Evolutionary conservation across 768 basidiomycete genomes (phyloP), one percentile per base, ranked within the genome.

Genomic region (Boletus insuetus): DNA sequence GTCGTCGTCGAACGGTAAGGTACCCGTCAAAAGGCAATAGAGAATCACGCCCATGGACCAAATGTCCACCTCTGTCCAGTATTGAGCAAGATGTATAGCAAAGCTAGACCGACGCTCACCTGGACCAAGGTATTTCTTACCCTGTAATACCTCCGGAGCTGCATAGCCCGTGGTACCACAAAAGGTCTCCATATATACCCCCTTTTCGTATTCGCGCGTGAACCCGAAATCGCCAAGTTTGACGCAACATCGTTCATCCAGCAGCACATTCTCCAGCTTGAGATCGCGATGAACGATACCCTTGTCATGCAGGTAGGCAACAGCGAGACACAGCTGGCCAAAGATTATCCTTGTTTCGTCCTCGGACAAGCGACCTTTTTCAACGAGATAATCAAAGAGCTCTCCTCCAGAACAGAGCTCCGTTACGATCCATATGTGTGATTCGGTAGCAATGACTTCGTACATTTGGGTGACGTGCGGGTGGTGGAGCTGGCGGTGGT

Each of bases 331-430:
- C 6, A 98, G 76, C 68, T 98, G 94, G n/a, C 97, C 96, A 67
- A 99, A 97, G n/a, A 98, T 73, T 20, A 88, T 74, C 62, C 83
- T 83, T 5, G 92, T 79, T 73, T 99, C 97, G 40, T 85, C 82
- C 70, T 96, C 93, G 20, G 82, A 75, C 50, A 98, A 71, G 3
- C 95, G 82, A 20, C 94, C 92, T 64, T 96, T 91, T 77, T 99
- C 97, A 14, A 89, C 92, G 22, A 99, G 86, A 68, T 98, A 98
- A 73, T 98, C 97, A 73, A 98, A 99, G 29, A 99, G 82, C 72
- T 99, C 97, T 39, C 97, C 97, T 11, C 97, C 97, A 43, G 85
- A 87, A 73, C 97, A 98, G 34, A 99, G 85, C 68, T 99, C 97
- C 16, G 94, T 92, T 41, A 99, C 89, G 54, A 99, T 93, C 94